Base-by-base conservation (phyloP, 2,329 filamentous ascomycete genomes). In the Colletotrichum tanaceti region DNA sequence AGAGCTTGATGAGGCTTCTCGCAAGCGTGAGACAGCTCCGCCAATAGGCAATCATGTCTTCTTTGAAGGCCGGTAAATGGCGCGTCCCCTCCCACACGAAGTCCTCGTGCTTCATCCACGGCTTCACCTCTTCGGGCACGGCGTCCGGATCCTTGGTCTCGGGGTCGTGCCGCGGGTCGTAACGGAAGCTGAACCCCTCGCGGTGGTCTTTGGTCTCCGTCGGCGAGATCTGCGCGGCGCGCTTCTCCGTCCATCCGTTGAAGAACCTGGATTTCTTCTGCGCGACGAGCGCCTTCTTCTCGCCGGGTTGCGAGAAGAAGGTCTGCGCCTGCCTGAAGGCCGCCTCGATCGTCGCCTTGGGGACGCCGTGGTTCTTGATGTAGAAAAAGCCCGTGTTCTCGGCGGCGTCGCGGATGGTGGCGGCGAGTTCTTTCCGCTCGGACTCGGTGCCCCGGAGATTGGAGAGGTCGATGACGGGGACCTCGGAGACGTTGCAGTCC, bases 301-400 rank as follows among this genome's bases (percentile, higher is more conserved):
- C 74, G 0, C 70, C 58, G 0, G 76, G 52, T 61, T 79, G 77
- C 11, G 68, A 59, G 66, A 80, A 79, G 69, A 80, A 79, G 2
- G 62, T 47, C 59, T 64, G 63, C 13, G 71, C 72, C 62, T 71
- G 70, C 20, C 47, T 53, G 58, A 69, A 73, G 11, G 73, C 70
- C 2, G 65, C 66, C 9, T 73, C 67, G n/a, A 80, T 79, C 6
- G 70, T 73, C 28, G 75, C 72, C 24, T 78, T 73, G 0, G 76
- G 59, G 14, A 83, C 80, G 0, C 80, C 80, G 72, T 83, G 80
- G 49, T 84, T 82, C 66, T 79, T 79, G 65, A 84, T 76, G 66
- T 84, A 84, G 72, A 85, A 84, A 72, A 84, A 84, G 0, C 83
- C 83, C 0, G 78, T 83, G 46, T 79, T 81, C 32, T 81, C 74